Conservation (phyloP, 108 stramenopile genomes). For the Nitzschia putrida region DNA sequence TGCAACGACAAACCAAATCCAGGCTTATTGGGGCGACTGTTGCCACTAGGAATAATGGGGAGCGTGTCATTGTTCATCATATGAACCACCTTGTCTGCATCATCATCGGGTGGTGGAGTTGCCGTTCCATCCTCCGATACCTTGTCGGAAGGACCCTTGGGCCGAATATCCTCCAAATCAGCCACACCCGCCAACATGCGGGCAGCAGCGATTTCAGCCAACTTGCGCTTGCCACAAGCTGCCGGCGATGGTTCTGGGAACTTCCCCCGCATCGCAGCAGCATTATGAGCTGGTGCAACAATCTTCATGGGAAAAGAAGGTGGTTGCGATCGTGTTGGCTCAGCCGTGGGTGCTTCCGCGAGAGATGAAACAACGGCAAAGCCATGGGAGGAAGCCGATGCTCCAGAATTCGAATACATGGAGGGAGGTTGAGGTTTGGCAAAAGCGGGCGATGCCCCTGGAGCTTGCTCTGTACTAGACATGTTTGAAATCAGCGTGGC, state of each 20-base stretch:
- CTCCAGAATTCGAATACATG: not conserved
- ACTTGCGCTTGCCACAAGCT: constrained; percentile 83
- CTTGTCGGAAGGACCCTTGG: not conserved
- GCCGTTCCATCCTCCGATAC: constrained; percentile 30
- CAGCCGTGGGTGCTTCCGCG: not conserved
- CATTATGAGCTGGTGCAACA: constrained; percentile 63
- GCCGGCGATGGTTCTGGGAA: constrained; percentile 88
- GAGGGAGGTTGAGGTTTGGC: constrained; percentile 6
- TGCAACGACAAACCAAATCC: constrained; percentile 61
- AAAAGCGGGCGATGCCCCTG: constrained; percentile 13
- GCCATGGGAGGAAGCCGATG: constrained; percentile 1
- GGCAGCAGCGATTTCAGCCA: constrained; percentile 84
- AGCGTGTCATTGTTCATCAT: constrained; percentile 14
- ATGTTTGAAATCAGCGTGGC: constrained; percentile 37
- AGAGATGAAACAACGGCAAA: constrained; percentile 9
- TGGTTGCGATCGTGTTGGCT: no score
- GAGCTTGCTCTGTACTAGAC: not conserved
- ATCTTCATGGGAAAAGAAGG: constrained; percentile 58
- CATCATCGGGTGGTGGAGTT: constrained; percentile 42
- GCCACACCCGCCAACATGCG: constrained; percentile 80
- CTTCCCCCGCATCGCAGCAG: constrained; percentile 42
- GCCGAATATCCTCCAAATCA: constrained; percentile 6
- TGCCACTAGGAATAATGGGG: not conserved
- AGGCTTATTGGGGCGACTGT: constrained; percentile 8
- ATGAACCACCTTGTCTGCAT: not conserved